A percentile compares a stretch with the other conserved stretches of the same genome.
These are phyloP conservation scores for Adenanthera pavonina DNA, from an alignment of 306 rosid species.

Conservation along the genomic window DNA sequence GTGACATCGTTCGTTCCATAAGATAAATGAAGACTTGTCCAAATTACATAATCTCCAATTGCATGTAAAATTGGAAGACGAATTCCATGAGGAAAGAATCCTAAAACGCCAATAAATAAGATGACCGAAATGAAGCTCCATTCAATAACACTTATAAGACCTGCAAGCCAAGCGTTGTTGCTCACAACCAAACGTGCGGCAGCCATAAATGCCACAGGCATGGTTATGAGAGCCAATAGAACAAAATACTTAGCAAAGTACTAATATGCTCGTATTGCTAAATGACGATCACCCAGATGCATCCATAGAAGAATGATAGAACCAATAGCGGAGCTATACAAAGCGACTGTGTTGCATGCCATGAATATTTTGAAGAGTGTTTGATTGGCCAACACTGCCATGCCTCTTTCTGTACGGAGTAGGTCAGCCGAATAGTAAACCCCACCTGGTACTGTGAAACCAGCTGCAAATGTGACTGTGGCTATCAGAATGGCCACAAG, in stretches of 20 bases:
- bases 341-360: neutral
- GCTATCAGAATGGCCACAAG: neutral
- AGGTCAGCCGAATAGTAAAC: neutral
- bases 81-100: too few relatives aligned
- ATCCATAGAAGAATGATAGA: neutral
- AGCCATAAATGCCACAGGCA: constrained; percentile 18
- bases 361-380: neutral
- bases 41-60: too few relatives aligned
- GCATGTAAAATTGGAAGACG: too few relatives aligned
- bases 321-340: neutral
- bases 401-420: neutral
- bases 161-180: neutral
- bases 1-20: too few relatives aligned
- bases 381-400: neutral
- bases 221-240: neutral
- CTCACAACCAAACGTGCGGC: constrained; percentile 27
- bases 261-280: neutral
- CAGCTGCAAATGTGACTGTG: neutral
- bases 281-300: neutral
- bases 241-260: too few relatives aligned
- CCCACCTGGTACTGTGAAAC: neutral
- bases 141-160: neutral
- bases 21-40: too few relatives aligned
- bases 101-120: too few relatives aligned
- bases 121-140: too few relatives aligned